Base-by-base conservation (phyloP, 202 grass and related monocot species). In the Digitaria exilis region DNA sequence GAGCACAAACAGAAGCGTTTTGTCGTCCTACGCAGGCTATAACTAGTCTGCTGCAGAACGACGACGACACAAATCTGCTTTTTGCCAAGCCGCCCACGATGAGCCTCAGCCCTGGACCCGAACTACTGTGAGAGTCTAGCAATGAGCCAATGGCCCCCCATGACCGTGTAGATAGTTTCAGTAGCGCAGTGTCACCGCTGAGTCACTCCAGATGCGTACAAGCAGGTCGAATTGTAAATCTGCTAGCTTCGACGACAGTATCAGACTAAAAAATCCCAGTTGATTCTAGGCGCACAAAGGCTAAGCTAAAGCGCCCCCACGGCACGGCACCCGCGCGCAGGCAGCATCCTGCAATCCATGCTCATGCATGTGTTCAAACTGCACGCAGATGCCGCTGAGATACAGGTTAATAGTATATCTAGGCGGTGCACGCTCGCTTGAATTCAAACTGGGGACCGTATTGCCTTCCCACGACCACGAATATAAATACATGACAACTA, bases 131-230 rank as follows among this genome's bases (percentile, higher is more conserved):
- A 19, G 44, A 10, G 24, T 10, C 26, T 39, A 59, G 4, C 13
- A 11, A 14, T 14, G 56, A 28, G 10, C 22, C 56, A 59, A 2
- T 14, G 56, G 14, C n/a, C 55, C 22, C 25, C 61, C 1, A 12
- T 44, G 44, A 15, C 44, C 44, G 13, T 46, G 54, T 41, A 34
- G 57, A 72, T 50, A 13, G 67, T 45, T 73, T 63, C 39, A 72
- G 66, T 44, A 21, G 67, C 22, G 67, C 22, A 56, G 35, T 68
- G 69, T 81, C 73, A 78, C 46, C 14, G 65, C 56, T 46, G 65
- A 78, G 73, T 87, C 86, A 83, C 48, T 48, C 35, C 30, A 24
- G 59, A 84, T 30, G 60, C 58, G 37, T 58, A 73, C 75, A 74
- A 51, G 18, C 49, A 35, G 41, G 49, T 32, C 21, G 52, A n/a